Evolutionary conservation across 1,284 basidiomycete genomes (phyloP), one percentile per base, ranked within the genome.

Genomic region (Pseudozyma hubeiensis): DNA sequence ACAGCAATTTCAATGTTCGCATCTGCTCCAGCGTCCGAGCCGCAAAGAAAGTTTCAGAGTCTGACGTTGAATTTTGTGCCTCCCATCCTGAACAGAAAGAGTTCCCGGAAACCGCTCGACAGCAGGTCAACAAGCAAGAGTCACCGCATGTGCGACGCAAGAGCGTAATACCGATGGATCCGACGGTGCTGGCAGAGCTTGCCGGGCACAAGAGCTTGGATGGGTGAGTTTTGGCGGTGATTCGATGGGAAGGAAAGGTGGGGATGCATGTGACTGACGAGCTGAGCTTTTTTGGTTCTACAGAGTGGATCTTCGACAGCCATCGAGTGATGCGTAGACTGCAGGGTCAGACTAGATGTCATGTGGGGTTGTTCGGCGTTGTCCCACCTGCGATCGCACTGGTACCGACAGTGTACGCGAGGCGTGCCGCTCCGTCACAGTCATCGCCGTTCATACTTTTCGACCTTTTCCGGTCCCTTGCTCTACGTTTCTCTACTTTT

Each of bases 161-260:
- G 72, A 83, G 81, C 34, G 84, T 84, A 17, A 85, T 85, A 53
- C 85, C 85, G 31, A 81, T 85, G 65, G 84, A 85, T 59, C 81
- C 84, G 9, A 78, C 79, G 16, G 84, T 86, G 14, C 66, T 86
- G 50, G 78, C 78, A 53, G 85, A 86, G 67, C 71, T 85, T 43
- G 77, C 81, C 5, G 76, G 79, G n/a, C 84, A 85, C 71, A 84
- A 84, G 65, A 73, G 71, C 48, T 54, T 78, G 30, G 79, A 79
- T 43, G 72, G 58, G 68, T 71, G 40, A 66, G 68, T 58, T 31
- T 54, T 40, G 40, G 40, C 4, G 1, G 8, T 11, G 16, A n/a
- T 17, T 11, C 16, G 4, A 6, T 29, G 17, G 10, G 16, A 33
- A 16, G 30, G 35, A 37, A 13, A 8, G 37, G 10, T 24, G 39